These are phyloP conservation scores for Plasmodium vivax DNA, from an alignment of 169 alveolate species.

Conservation along the genomic window DNA sequence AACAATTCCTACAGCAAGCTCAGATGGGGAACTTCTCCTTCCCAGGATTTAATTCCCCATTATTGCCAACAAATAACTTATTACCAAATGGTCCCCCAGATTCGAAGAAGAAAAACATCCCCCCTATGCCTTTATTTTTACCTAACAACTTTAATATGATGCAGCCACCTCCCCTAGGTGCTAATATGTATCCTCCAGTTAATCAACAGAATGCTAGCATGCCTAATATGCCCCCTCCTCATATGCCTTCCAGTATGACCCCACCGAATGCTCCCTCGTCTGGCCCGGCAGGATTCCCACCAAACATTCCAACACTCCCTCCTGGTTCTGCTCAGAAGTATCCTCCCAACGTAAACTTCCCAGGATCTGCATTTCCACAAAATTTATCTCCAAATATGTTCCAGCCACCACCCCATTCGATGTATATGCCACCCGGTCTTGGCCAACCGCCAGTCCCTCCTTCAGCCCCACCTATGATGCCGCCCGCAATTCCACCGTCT, in stretches of 20 bases:
- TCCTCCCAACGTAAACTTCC: conserved; percentile 22
- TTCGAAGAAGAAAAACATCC: conserved; percentile 21
- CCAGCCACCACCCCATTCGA: conserved; percentile 30
- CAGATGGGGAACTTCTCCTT: conserved; percentile 70
- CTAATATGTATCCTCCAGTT: conserved; percentile 16
- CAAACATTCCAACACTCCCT: conserved; percentile 22
- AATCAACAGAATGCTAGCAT: conserved; percentile 3
- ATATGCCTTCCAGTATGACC: background rate
- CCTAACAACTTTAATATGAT: conserved; percentile 29
- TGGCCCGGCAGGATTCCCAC: background rate
- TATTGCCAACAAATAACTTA: conserved; percentile 28
- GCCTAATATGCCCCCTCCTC: conserved; percentile 14
- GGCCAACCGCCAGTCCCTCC: conserved; percentile 50
- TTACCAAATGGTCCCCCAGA: conserved; percentile 23
- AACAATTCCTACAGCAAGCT: conserved; percentile 80
- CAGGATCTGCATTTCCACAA: conserved; percentile 10
- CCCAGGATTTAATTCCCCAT: conserved; percentile 72
- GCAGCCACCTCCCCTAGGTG: conserved; percentile 18
- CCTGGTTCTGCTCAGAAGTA: conserved; percentile 29
- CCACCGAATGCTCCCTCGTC: background rate
- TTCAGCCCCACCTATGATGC: conserved; percentile 32
- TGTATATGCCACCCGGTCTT: conserved; percentile 43
- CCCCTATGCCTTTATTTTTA: conserved; percentile 31
- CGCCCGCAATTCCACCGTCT: background rate
- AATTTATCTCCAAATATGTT: conserved; percentile 28